Conservation (phyloP, 2,329 filamentous ascomycete species). For the Sporothrix schenckii region DNA sequence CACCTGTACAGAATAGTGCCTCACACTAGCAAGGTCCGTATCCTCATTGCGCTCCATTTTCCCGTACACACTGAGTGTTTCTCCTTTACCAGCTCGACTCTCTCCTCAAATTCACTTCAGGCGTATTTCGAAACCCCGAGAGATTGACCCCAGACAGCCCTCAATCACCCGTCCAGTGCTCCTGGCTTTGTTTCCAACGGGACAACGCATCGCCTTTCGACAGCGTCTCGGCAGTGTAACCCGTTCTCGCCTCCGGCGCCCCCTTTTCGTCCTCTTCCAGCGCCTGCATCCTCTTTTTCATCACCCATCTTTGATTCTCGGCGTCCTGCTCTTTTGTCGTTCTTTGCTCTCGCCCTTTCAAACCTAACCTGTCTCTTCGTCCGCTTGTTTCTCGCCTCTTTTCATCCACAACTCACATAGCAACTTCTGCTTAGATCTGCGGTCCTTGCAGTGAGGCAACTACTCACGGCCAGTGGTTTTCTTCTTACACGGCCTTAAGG, state of each 20-base stretch:
- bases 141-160: background rate
- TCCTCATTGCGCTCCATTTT: conserved; percentile 20
- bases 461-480: background rate
- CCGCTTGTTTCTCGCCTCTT: conserved; percentile 2
- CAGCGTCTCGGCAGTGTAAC: conserved; percentile 33
- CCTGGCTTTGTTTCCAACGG: background rate
- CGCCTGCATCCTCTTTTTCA: conserved; percentile 8
- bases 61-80: conserved; percentile 5
- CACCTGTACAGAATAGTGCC: conserved; percentile 16
- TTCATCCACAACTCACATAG: background rate
- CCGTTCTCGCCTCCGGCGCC: conserved; percentile 25
- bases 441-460: conserved; percentile 8
- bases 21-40: background rate
- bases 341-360: background rate
- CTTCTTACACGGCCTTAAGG: conserved; percentile 14
- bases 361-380: background rate
- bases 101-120: background rate
- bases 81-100: conserved; percentile 21
- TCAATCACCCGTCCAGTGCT: conserved; percentile 5
- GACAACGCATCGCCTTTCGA: conserved; percentile 27
- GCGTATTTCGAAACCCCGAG: background rate
- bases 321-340: conserved; percentile 9
- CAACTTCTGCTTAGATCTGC: background rate
- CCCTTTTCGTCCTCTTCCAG: conserved; percentile 18
- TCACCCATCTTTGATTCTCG: background rate